These are phyloP conservation scores for Ligustrum vulgare DNA, from an alignment of 257 asterid species.

Conservation along the genomic window DNA sequence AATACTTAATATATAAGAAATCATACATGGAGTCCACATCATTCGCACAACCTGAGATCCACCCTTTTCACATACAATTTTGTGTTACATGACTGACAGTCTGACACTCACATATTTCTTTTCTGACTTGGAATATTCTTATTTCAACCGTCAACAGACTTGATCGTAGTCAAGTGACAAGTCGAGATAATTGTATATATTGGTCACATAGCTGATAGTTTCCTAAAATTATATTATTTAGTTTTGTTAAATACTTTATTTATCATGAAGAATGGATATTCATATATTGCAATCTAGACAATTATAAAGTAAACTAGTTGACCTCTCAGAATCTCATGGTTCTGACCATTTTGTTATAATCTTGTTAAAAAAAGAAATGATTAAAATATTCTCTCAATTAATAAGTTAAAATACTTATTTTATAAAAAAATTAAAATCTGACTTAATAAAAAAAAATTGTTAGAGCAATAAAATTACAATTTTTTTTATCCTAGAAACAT, in stretches of 20 bases:
- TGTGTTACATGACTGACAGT: too few relatives aligned
- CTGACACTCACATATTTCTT: too few relatives aligned
- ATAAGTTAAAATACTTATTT: neutral
- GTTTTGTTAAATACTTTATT: conserved; percentile 8
- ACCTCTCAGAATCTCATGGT: neutral
- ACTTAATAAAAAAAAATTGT: neutral
- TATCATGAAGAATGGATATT: neutral
- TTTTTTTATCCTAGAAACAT: neutral
- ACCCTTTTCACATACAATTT: too few relatives aligned
- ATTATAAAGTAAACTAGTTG: neutral
- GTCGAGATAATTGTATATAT: neutral
- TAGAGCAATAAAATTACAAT: conserved; percentile 1
- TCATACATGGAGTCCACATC: too few relatives aligned
- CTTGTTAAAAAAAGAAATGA: neutral
- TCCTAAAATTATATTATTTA: conserved; percentile 11
- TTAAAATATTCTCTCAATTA: neutral
- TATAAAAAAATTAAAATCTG: neutral
- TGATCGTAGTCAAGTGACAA: neutral
- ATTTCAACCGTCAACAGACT: too few relatives aligned
- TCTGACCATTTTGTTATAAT: neutral
- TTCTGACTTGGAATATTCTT: too few relatives aligned
- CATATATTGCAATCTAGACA: neutral
- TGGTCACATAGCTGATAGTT: neutral
- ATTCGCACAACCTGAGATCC: too few relatives aligned
- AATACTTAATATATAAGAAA: too few relatives aligned